These are phyloP conservation scores for Kernera saxatilis DNA, from an alignment of 345 rosid species.

Conservation along the genomic window DNA sequence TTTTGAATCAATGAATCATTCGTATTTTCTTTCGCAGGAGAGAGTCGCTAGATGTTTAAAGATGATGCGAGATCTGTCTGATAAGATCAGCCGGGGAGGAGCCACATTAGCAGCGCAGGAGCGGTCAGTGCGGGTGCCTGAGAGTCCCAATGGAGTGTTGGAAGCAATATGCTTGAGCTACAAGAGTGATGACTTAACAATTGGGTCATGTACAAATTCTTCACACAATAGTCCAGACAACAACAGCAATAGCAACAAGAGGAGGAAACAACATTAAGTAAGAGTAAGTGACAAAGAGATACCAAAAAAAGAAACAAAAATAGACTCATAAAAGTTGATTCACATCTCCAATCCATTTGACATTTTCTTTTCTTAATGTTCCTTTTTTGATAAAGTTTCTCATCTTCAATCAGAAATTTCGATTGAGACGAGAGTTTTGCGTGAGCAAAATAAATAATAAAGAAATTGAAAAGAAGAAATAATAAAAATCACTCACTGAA, in stretches of 20 bases:
- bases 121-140: conserved; percentile 26
- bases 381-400: no score
- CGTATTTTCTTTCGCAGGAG: conserved; percentile 33
- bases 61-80: conserved; percentile 36
- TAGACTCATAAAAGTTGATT: not conserved
- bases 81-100: conserved; percentile 12
- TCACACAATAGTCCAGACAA: conserved; percentile 25
- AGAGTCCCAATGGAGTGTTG: conserved; percentile 57
- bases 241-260: conserved; percentile 17
- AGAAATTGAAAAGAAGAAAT: no score
- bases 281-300: not conserved
- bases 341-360: not conserved
- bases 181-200: conserved; percentile 48
- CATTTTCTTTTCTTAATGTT: no score
- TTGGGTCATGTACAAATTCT: conserved; percentile 49
- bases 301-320: not conserved
- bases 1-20: not conserved
- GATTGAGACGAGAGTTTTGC: no score
- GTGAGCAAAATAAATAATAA: no score
- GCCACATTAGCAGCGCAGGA: not conserved
- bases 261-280: conserved; percentile 19
- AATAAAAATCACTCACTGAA: no score
- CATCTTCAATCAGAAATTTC: no score
- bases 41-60: conserved; percentile 44
- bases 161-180: conserved; percentile 58